Evolutionary conservation across 2,329 filamentous ascomycete genomes (phyloP).

Genomic region (Moelleriella libera): DNA sequence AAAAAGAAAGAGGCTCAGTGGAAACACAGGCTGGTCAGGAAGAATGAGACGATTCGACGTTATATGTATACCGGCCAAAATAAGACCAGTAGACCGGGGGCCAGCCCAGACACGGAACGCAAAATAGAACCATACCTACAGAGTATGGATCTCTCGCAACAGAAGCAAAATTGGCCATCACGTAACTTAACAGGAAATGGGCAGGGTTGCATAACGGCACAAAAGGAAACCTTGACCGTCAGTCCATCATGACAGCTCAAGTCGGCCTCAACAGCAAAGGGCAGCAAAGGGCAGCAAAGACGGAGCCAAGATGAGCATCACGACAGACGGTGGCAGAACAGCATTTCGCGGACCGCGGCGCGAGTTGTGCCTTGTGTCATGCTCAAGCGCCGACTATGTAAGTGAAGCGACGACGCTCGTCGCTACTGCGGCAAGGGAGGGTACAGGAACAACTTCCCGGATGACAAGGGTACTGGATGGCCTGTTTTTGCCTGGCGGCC

Average conservation of each 20-base stretch:
- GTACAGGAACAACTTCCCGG: conserved; percentile 4
- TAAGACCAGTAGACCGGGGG: not conserved
- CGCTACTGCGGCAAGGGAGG: not conserved
- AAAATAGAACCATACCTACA: not conserved
- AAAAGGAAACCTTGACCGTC: not conserved
- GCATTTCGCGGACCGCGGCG: not conserved
- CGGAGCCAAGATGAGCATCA: not conserved
- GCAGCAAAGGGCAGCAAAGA: conserved; percentile 1
- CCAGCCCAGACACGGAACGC: not conserved
- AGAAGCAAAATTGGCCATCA: conserved; percentile 2
- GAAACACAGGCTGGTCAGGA: not conserved
- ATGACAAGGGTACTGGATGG: not conserved
- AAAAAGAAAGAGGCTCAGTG: not conserved
- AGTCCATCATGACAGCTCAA: conserved; percentile 1
- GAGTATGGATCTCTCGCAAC: conserved; percentile 1
- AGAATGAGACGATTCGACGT: conserved; percentile 1
- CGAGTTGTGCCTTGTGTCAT: not conserved
- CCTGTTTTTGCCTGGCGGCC: not conserved
- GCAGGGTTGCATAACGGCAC: not conserved
- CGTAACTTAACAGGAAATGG: not conserved
- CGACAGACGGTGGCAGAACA: too few species aligned
- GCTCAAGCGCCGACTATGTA: not conserved
- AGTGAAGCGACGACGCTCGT: not conserved
- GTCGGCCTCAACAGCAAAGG: not conserved
- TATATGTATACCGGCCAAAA: not conserved